phyloP scores from a whole-genome alignment of 1,284 basidiomycete genomes.

The Fomitopsis pinicola region DNA sequence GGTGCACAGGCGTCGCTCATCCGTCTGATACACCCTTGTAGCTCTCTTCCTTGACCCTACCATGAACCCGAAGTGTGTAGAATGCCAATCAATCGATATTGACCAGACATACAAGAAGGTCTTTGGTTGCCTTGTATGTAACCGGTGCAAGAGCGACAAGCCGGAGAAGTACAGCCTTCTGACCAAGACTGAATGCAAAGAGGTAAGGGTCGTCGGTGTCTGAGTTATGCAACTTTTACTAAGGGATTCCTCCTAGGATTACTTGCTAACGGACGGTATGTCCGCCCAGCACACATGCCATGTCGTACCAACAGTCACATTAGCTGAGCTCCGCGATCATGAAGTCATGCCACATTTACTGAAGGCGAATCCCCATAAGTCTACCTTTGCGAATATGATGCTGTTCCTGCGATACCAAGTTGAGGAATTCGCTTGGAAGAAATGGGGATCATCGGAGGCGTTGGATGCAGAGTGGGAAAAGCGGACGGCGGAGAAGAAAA shows the following conservation, averaged over 20 bases:
- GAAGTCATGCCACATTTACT: conserved; percentile 92
- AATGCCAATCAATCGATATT: conserved; percentile 82
- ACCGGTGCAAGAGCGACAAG: conserved; percentile 82
- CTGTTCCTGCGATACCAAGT: conserved; percentile 93
- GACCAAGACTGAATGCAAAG: conserved; percentile 99
- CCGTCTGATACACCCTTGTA: conserved; percentile 22
- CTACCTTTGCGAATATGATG: conserved; percentile 99
- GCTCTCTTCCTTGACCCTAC: conserved; percentile 65
- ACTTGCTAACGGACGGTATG: conserved; percentile 84
- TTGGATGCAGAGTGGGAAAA: conserved; percentile 87
- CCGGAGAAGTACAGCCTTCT: conserved; percentile 93
- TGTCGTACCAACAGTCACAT: not conserved
- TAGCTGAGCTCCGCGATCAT: conserved; percentile 90
- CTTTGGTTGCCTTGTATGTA: conserved; percentile 85
- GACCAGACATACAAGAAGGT: conserved; percentile 79
- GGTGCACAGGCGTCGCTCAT: not conserved
- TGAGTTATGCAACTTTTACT: not conserved
- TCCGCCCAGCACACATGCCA: conserved; percentile 7
- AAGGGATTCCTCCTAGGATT: conserved; percentile 53
- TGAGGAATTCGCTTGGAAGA: conserved; percentile 95
- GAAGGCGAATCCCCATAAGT: conserved; percentile 95
- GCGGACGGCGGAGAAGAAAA: conserved; percentile 80
- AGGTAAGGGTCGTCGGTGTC: conserved; percentile 44
- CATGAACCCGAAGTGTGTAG: conserved; percentile 77
- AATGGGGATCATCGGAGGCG: conserved; percentile 94